Evolutionary conservation across 2,329 filamentous ascomycete genomes (phyloP).

Genomic region (Colletotrichum echinochloae): DNA sequence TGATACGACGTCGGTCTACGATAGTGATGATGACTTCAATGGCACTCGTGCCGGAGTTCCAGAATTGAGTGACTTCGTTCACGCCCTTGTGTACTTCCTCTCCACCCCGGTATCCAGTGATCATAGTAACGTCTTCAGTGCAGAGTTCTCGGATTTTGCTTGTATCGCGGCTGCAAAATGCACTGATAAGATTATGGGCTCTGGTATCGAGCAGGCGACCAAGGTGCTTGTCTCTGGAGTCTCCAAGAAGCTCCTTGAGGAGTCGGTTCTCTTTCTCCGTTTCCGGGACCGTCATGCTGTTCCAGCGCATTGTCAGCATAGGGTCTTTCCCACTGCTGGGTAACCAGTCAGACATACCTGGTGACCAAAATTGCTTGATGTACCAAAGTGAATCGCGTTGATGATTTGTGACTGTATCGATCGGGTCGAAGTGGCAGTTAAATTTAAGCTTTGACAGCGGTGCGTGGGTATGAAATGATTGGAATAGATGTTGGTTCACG

Average conservation of each 20-base stretch:
- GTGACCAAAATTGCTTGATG: background rate
- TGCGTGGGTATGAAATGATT: background rate
- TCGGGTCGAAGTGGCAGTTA: background rate
- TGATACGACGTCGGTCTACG: background rate
- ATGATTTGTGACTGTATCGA: background rate
- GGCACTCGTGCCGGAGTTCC: fast-evolving
- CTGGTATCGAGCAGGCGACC: background rate
- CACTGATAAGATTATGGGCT: background rate
- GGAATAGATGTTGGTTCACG: background rate
- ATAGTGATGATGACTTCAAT: background rate
- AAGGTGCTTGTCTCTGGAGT: background rate
- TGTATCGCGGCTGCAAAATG: fast-evolving
- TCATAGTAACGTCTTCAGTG: background rate
- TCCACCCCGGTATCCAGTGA: background rate
- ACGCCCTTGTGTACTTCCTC: background rate
- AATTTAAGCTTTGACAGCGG: background rate
- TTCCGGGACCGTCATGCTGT: background rate
- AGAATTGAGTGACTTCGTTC: background rate
- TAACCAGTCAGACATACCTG: background rate
- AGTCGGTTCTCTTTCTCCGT: background rate
- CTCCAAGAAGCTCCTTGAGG: background rate
- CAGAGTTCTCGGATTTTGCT: background rate
- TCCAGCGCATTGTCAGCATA: background rate
- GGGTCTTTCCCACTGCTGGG: background rate
- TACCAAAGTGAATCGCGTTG: background rate